phyloP scores from a whole-genome alignment of 805 yeast species.

The Aciculoconidium aculeatum region DNA sequence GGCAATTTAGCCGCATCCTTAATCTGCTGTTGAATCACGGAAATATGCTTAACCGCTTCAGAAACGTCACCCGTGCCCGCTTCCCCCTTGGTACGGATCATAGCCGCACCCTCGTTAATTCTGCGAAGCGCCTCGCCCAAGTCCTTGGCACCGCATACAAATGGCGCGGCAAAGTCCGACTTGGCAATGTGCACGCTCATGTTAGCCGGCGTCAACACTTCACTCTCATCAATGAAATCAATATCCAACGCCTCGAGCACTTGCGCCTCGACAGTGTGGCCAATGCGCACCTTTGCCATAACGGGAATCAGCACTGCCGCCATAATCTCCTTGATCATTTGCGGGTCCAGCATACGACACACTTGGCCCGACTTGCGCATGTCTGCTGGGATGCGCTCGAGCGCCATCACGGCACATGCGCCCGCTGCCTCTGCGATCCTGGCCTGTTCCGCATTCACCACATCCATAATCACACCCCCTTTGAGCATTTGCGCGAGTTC shows the following conservation, averaged over 20 bases:
- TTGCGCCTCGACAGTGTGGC: constrained; percentile 80
- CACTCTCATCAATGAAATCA: constrained; percentile 81
- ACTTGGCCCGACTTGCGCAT: constrained; percentile 79
- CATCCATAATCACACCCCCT: constrained; percentile 73
- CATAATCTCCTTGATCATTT: constrained; percentile 72
- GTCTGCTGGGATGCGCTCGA: constrained; percentile 81
- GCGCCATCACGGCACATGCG: constrained; percentile 87
- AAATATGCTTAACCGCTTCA: constrained; percentile 74
- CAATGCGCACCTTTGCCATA: constrained; percentile 84
- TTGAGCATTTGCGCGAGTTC: constrained; percentile 88
- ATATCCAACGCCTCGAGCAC: constrained; percentile 64
- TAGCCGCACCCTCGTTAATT: constrained; percentile 77
- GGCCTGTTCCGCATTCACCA: constrained; percentile 77
- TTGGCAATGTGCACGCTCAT: constrained; percentile 59
- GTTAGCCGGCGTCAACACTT: constrained; percentile 81
- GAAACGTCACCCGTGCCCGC: constrained; percentile 87
- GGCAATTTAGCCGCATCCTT: constrained; percentile 39
- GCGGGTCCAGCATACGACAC: constrained; percentile 82
- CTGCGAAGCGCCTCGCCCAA: constrained; percentile 80
- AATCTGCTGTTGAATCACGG: constrained; percentile 53
- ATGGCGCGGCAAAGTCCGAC: constrained; percentile 59
- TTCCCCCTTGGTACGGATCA: constrained; percentile 84
- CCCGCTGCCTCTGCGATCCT: constrained; percentile 76
- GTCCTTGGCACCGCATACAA: constrained; percentile 80
- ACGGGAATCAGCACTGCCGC: constrained; percentile 65